Conservation (phyloP, 2,329 filamentous ascomycete genomes). For the Cytospora mali region DNA sequence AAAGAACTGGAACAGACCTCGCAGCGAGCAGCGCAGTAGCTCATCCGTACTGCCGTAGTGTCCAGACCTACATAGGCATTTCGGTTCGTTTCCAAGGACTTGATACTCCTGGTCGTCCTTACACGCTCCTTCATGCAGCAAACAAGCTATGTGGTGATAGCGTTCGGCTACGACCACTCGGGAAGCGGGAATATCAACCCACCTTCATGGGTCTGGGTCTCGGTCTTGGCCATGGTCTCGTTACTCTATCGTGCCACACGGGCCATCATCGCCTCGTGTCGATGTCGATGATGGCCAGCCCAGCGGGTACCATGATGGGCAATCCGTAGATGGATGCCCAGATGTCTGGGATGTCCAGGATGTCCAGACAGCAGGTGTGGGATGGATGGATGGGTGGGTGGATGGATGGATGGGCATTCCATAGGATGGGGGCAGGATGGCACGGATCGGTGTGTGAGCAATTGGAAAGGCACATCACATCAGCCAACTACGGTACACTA, state of each 20-base stretch:
- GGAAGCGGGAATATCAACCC: too few species aligned
- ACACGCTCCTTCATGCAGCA: slow-evolving; percentile 16
- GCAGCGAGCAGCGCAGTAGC: slow-evolving; percentile 1
- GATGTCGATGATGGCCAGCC: too few species aligned
- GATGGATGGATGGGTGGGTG: neutral
- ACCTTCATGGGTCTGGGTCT: too few species aligned
- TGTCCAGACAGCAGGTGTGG: neutral
- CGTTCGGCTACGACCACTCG: too few species aligned
- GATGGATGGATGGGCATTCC: neutral
- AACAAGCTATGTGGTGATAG: too few species aligned
- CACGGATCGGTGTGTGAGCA: slow-evolving; percentile 3
- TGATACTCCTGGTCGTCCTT: slow-evolving; percentile 6
- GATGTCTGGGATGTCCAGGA: too few species aligned
- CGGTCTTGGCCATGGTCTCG: neutral
- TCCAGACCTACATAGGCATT: slow-evolving; percentile 6
- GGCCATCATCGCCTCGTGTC: too few species aligned
- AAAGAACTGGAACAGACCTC: neutral
- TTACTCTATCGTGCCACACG: neutral
- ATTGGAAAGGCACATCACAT: too few species aligned
- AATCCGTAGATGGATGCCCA: too few species aligned
- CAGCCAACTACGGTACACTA: too few species aligned
- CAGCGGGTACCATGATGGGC: too few species aligned
- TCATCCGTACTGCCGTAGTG: slow-evolving; percentile 2
- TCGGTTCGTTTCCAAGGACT: slow-evolving; percentile 7
- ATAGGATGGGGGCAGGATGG: slow-evolving; percentile 3